Percentiles rank a stretch among this genome's conserved stretches.
These are phyloP conservation scores for Botryotinia narcissicola DNA, from an alignment of 2,329 filamentous ascomycete genomes.

Conservation along the genomic window DNA sequence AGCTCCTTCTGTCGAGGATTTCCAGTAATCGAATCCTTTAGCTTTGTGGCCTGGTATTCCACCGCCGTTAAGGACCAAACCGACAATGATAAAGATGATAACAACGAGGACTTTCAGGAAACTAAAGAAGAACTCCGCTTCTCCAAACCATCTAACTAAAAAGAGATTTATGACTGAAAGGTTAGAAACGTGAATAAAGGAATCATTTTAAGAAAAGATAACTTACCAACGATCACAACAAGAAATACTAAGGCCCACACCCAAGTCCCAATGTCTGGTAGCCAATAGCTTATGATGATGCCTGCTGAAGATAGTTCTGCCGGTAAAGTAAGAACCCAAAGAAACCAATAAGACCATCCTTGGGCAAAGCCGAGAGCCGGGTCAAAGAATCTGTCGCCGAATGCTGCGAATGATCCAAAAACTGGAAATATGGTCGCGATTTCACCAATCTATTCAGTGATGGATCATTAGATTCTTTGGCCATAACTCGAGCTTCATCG, in stretches of 20 bases:
- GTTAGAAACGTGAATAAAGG: not conserved
- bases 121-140: constrained; percentile 77
- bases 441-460: not conserved
- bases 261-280: constrained; percentile 8
- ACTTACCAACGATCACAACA: not conserved
- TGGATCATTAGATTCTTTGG: not conserved
- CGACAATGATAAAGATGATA: constrained; percentile 69
- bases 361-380: constrained; percentile 66
- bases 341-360: constrained; percentile 42
- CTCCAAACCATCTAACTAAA: constrained; percentile 73
- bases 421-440: constrained; percentile 8
- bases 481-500: not conserved
- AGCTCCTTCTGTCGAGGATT: not conserved
- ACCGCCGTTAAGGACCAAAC: constrained; percentile 4
- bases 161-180: constrained; percentile 61
- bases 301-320: constrained; percentile 1
- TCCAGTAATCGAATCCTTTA: constrained; percentile 13
- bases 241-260: constrained; percentile 10
- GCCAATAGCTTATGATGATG: constrained; percentile 14
- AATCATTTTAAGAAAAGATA: not conserved
- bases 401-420: constrained; percentile 63
- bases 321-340: constrained; percentile 8
- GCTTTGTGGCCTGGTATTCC: constrained; percentile 8
- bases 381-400: constrained; percentile 69
- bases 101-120: constrained; percentile 70